These are phyloP conservation scores for Blastobotrys peoriensis DNA, from an alignment of 805 yeast genomes.

Conservation along the genomic window DNA sequence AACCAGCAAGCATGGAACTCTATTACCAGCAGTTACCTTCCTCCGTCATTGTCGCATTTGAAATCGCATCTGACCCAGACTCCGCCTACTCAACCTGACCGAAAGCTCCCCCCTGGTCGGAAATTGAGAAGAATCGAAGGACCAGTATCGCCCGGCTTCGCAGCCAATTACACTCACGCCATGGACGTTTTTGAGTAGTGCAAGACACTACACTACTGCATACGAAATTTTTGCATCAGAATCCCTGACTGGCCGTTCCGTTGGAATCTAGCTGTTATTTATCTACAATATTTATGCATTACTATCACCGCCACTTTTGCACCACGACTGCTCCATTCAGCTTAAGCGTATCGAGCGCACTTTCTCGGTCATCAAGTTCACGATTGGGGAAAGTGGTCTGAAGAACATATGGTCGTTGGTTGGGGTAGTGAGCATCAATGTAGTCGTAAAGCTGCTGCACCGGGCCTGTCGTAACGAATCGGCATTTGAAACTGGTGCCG, in stretches of 20 bases:
- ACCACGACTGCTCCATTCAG: constrained; percentile 80
- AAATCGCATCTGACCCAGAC: no score
- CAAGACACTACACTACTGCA: no score
- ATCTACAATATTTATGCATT: not conserved
- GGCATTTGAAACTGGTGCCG: constrained; percentile 63
- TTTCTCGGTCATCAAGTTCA: constrained; percentile 52
- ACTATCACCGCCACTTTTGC: constrained; percentile 62
- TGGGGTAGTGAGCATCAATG: constrained; percentile 45
- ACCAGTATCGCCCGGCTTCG: no score
- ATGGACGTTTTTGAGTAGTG: no score
- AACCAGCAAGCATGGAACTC: no score
- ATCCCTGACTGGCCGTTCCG: not conserved
- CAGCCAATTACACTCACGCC: no score
- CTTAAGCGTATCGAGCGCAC: constrained; percentile 67
- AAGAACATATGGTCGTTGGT: constrained; percentile 53
- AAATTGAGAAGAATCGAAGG: no score
- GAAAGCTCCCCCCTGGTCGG: no score
- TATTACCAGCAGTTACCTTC: no score
- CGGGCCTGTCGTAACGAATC: constrained; percentile 59
- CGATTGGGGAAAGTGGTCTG: constrained; percentile 80
- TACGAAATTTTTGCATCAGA: not conserved
- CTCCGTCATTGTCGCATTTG: no score
- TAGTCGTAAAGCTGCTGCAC: constrained; percentile 63
- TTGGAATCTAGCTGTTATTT: not conserved
- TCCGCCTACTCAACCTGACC: no score